Evolutionary conservation across 441 rosid species (phyloP).

Genomic region (Hura crepitans): DNA sequence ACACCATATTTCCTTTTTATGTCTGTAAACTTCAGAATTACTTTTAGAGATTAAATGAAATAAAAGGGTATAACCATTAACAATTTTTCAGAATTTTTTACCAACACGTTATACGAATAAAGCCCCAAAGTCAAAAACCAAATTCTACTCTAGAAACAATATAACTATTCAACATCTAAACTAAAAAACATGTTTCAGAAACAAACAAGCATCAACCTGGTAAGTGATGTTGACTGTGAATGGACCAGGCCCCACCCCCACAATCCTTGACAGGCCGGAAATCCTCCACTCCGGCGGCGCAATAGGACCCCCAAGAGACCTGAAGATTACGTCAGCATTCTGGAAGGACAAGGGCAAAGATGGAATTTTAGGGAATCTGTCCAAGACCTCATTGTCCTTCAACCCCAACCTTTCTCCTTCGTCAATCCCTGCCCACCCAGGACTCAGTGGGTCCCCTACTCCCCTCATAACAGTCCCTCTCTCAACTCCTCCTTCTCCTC

Average conservation of each 20-base stretch:
- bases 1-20: neutral
- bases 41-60: neutral
- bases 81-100: neutral
- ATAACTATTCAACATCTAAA: neutral
- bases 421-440: constrained; percentile 81
- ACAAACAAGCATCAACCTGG: constrained; percentile 48
- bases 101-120: neutral
- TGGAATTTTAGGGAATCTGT: constrained; percentile 66
- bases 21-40: neutral
- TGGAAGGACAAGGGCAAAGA: constrained; percentile 74
- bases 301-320: constrained; percentile 53
- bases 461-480: constrained; percentile 96
- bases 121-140: constrained; percentile 5
- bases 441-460: constrained; percentile 84
- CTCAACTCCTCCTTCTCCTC: constrained; percentile 56
- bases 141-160: neutral
- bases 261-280: constrained; percentile 33
- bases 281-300: constrained; percentile 57
- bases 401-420: constrained; percentile 63
- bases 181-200: constrained; percentile 1
- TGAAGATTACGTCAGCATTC: constrained; percentile 62
- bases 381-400: constrained; percentile 48
- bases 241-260: constrained; percentile 70
- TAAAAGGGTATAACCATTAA: no score
- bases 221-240: constrained; percentile 63